Conservation (phyloP, 148 eudicot genomes). For the Camellia sinensis region DNA sequence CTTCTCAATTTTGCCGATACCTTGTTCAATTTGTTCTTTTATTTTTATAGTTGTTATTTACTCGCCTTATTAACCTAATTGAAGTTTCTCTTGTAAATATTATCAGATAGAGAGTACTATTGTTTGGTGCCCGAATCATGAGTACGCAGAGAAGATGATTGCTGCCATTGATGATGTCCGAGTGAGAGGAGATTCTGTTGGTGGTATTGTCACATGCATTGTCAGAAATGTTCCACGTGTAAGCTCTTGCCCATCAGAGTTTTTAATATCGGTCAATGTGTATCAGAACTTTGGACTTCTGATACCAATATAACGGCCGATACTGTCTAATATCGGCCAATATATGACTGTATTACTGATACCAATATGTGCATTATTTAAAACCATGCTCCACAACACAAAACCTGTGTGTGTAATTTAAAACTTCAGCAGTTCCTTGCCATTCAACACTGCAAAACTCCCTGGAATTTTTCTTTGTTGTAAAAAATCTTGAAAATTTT, state of each 20-base stretch:
- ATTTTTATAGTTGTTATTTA: neutral
- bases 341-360: too few relatives aligned
- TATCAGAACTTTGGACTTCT: too few relatives aligned
- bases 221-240: slow-evolving; percentile 88
- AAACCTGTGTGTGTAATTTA: too few relatives aligned
- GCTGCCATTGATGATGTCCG: slow-evolving; percentile 85
- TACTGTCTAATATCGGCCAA: too few relatives aligned
- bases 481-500: neutral
- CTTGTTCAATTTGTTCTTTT: neutral
- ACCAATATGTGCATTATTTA: too few relatives aligned
- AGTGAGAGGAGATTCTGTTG: slow-evolving; percentile 89
- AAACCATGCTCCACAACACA: too few relatives aligned
- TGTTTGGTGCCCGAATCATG: slow-evolving; percentile 83
- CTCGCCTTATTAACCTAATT: neutral
- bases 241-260: slow-evolving; percentile 23
- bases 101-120: slow-evolving; percentile 87
- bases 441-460: neutral
- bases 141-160: slow-evolving; percentile 95
- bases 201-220: slow-evolving; percentile 92
- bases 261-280: too few relatives aligned
- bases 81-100: slow-evolving; percentile 18
- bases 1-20: too few relatives aligned
- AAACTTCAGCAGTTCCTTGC: neutral
- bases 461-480: neutral
- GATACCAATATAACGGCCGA: too few relatives aligned